phyloP scores from a whole-genome alignment of 495 filamentous ascomycete species.

The Xylaria castorea region DNA sequence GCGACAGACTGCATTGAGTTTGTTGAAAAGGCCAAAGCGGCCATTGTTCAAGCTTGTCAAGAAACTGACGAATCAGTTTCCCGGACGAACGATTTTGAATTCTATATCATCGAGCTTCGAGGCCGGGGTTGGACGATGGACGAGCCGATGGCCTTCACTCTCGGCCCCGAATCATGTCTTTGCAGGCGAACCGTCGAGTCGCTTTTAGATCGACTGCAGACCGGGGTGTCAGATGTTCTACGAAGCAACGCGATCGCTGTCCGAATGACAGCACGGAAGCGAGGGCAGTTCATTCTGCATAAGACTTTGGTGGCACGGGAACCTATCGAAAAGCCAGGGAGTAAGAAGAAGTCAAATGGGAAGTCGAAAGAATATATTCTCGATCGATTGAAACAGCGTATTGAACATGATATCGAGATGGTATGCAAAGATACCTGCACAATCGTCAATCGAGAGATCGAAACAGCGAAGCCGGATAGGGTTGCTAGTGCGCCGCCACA shows the following conservation, averaged over 20 bases:
- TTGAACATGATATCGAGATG: constrained; percentile 52
- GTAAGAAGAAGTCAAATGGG: constrained; percentile 30
- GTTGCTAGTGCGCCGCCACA: constrained; percentile 7
- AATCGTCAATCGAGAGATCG: constrained; percentile 47
- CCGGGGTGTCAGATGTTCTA: constrained; percentile 53
- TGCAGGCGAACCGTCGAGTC: constrained; percentile 49
- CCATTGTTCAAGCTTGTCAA: constrained; percentile 38
- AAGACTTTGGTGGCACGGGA: constrained; percentile 54
- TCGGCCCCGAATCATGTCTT: constrained; percentile 42
- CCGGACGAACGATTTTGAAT: constrained; percentile 50
- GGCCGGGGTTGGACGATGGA: constrained; percentile 48
- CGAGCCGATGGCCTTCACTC: constrained; percentile 45
- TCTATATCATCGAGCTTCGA: constrained; percentile 50
- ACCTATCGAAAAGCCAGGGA: constrained; percentile 33
- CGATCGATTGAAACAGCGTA: constrained; percentile 44
- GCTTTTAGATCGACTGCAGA: constrained; percentile 53
- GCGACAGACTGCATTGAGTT: constrained; percentile 46
- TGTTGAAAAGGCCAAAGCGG: constrained; percentile 39
- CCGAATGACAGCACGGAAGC: constrained; percentile 51
- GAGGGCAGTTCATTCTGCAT: constrained; percentile 54
- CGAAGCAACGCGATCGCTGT: constrained; percentile 51
- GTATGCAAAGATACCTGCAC: constrained; percentile 54
- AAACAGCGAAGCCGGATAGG: constrained; percentile 26
- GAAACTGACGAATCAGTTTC: constrained; percentile 44
- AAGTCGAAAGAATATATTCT: constrained; percentile 42